These are phyloP conservation scores for Fusarium sp. DNA, from an alignment of 2,329 filamentous ascomycete genomes.

Conservation along the genomic window DNA sequence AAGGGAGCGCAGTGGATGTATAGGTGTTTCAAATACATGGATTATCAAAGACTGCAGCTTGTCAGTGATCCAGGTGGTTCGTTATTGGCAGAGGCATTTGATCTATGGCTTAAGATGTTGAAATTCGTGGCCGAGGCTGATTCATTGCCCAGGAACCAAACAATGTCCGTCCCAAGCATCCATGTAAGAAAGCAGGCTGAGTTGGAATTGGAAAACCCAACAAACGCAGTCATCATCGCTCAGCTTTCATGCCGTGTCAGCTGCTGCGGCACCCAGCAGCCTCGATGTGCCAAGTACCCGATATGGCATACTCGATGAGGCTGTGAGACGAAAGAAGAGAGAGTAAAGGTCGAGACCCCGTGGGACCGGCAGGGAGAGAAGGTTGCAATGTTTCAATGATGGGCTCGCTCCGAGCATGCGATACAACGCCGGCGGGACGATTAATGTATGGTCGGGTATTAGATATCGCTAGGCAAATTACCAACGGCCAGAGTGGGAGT, in stretches of 20 bases:
- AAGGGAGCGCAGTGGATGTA: constrained; percentile 7
- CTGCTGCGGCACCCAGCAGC: not conserved
- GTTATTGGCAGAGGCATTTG: not conserved
- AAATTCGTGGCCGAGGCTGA: not conserved
- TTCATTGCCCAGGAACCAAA: not conserved
- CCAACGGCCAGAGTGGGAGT: not conserved
- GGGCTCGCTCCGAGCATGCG: not conserved
- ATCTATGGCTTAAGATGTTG: not conserved
- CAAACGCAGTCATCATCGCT: not conserved
- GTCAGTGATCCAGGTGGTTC: not conserved
- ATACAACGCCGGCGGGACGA: not conserved
- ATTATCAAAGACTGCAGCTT: not conserved
- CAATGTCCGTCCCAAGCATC: not conserved
- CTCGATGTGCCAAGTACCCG: not conserved
- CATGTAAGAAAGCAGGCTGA: constrained; percentile 1
- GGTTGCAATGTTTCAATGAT: not conserved
- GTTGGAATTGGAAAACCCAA: not conserved
- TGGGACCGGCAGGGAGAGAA: not conserved
- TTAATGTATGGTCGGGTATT: not conserved
- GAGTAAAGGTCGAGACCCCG: not conserved
- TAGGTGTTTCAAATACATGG: constrained; percentile 4
- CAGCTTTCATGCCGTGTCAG: not conserved
- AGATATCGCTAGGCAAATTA: not conserved
- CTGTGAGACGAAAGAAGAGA: not conserved
- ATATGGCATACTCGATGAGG: not conserved